Evolutionary conservation across 257 asterid genomes (phyloP).

Genomic region (Henckelia pumila): DNA sequence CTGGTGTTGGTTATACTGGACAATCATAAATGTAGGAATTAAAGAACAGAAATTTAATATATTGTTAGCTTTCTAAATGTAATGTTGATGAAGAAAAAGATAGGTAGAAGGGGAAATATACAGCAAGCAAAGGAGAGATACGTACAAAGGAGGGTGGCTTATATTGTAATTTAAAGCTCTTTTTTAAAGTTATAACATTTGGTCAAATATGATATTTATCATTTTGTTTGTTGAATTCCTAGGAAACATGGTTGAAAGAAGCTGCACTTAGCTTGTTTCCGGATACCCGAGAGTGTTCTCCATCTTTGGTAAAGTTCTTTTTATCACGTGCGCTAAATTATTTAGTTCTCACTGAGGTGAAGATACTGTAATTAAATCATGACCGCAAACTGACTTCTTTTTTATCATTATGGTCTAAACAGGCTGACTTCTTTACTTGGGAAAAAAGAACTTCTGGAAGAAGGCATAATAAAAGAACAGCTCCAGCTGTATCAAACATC

Average conservation of each 20-base stretch:
- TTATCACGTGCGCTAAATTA: slow-evolving; percentile 14
- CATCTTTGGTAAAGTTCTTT: slow-evolving; percentile 66
- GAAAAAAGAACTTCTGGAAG: slow-evolving; percentile 62
- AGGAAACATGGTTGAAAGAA: slow-evolving; percentile 94
- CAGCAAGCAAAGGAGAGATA: not conserved
- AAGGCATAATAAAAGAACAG: slow-evolving; percentile 54
- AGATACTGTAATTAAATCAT: slow-evolving; percentile 28
- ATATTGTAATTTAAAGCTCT: slow-evolving; percentile 10
- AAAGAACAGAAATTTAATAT: not conserved
- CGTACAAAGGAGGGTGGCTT: not conserved
- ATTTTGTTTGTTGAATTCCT: slow-evolving; percentile 28
- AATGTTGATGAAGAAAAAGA: not conserved
- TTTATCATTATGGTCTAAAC: not conserved
- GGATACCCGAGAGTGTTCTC: slow-evolving; percentile 82
- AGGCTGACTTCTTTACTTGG: slow-evolving; percentile 70
- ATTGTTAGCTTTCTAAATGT: too few relatives aligned
- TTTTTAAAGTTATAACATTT: not conserved
- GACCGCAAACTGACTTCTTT: slow-evolving; percentile 64
- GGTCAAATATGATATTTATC: not conserved
- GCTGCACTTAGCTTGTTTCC: slow-evolving; percentile 77
- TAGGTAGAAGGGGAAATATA: not conserved
- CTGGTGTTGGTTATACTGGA: not conserved
- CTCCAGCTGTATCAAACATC: slow-evolving; percentile 47
- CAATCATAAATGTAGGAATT: not conserved
- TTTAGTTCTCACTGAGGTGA: slow-evolving; percentile 4